Percentiles rank a stretch among this genome's conserved stretches.
phyloP scores from a whole-genome alignment of 345 rosid genomes.

The Garcia nutans region DNA sequence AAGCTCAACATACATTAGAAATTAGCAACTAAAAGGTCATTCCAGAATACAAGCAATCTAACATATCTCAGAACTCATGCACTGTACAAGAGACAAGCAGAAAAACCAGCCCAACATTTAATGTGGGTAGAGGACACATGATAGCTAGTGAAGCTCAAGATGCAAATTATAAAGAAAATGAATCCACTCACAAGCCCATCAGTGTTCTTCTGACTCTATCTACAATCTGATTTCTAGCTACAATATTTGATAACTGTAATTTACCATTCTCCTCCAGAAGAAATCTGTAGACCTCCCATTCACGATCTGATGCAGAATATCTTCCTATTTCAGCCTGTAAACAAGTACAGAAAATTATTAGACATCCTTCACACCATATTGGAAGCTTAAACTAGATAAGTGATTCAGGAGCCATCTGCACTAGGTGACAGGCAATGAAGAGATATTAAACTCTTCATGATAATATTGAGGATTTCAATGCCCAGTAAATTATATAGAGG shows the following conservation, averaged over 20 bases:
- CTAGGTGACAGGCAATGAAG: neutral
- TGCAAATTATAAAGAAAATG: slow-evolving; percentile 2
- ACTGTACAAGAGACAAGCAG: neutral
- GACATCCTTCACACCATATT: neutral
- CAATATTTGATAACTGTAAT: slow-evolving; percentile 30
- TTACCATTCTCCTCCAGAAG: slow-evolving; percentile 62
- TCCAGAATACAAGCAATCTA: slow-evolving; percentile 7
- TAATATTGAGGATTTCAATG: neutral
- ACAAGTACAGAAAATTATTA: slow-evolving; percentile 11
- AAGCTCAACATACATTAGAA: neutral
- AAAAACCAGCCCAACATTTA: neutral
- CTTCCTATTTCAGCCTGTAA: slow-evolving; percentile 86
- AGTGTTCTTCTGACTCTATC: slow-evolving; percentile 70
- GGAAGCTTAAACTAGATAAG: neutral
- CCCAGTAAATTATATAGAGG: too few relatives aligned
- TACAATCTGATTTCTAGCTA: slow-evolving; percentile 56
- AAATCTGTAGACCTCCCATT: slow-evolving; percentile 90
- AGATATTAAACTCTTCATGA: neutral
- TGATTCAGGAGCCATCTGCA: slow-evolving; percentile 10
- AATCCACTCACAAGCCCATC: slow-evolving; percentile 66
- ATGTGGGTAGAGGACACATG: neutral
- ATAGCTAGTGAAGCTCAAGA: neutral
- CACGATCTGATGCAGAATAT: slow-evolving; percentile 49
- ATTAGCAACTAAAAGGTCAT: neutral
- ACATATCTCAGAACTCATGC: neutral